Conservation (phyloP, 352 stramenopile genomes). For the Saprolegnia parasitica region DNA sequence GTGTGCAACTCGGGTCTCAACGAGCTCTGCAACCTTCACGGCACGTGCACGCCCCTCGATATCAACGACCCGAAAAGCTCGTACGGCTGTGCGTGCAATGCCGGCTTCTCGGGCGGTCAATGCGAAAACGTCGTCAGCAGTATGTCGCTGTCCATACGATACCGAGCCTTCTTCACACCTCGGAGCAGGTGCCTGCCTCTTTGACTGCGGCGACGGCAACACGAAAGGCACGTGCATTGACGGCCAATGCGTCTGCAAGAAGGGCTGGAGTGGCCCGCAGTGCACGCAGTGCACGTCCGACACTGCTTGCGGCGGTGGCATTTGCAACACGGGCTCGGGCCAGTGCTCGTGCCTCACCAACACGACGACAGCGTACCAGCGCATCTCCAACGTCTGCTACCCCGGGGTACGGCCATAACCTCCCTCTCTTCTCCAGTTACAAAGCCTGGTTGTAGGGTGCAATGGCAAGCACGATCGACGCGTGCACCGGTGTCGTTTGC, state of each 20-base stretch:
- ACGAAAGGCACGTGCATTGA: constrained; percentile 24
- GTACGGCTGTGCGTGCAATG: constrained; percentile 23
- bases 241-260: constrained; percentile 11
- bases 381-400: constrained; percentile 25
- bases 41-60: constrained; percentile 26
- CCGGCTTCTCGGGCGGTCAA: constrained; percentile 13
- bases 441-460: background rate
- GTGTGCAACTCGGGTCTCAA: constrained; percentile 13
- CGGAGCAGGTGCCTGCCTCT: background rate
- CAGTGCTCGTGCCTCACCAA: constrained; percentile 15
- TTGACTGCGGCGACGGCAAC: constrained; percentile 28
- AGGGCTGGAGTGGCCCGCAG: constrained; percentile 21
- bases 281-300: constrained; percentile 16
- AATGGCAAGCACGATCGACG: background rate
- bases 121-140: constrained; percentile 17
- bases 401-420: background rate
- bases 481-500: constrained; percentile 9
- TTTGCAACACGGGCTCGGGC: constrained; percentile 8
- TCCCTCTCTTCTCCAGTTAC: background rate
- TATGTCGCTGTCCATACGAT: background rate
- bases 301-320: constrained; percentile 1
- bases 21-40: constrained; percentile 26
- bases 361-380: background rate
- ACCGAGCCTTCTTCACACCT: background rate
- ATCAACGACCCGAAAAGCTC: constrained; percentile 28